phyloP scores from a whole-genome alignment of 2,329 filamentous ascomycete species.

The Pestalotiopsis sp. region DNA sequence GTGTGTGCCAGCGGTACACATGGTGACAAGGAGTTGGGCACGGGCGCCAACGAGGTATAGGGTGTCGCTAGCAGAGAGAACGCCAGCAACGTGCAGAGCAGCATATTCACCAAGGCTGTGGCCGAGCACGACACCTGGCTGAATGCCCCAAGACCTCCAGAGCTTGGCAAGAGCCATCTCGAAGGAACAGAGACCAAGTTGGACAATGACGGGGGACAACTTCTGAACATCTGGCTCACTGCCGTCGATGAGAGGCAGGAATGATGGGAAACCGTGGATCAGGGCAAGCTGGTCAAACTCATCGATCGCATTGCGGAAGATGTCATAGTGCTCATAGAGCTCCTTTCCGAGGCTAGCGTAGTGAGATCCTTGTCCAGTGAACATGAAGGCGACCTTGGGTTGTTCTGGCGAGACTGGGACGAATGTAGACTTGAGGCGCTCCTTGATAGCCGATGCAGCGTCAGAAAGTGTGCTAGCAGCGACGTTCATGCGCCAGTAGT shows the following conservation, averaged over 20 bases:
- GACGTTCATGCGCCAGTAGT: slow-evolving; percentile 58
- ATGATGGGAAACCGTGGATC: slow-evolving; percentile 58
- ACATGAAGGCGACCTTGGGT: slow-evolving; percentile 55
- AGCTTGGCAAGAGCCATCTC: slow-evolving; percentile 61
- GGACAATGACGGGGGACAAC: slow-evolving; percentile 53
- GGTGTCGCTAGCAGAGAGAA: slow-evolving; percentile 71
- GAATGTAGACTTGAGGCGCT: slow-evolving; percentile 45
- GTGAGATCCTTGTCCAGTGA: slow-evolving; percentile 60
- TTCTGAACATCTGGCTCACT: slow-evolving; percentile 45
- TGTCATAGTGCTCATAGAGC: slow-evolving; percentile 47
- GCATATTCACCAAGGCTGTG: slow-evolving; percentile 76
- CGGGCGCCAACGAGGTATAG: slow-evolving; percentile 72
- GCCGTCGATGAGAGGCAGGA: slow-evolving; percentile 55
- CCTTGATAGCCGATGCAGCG: slow-evolving; percentile 44
- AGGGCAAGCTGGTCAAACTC: slow-evolving; percentile 58
- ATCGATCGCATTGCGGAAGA: slow-evolving; percentile 56
- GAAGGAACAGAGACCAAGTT: slow-evolving; percentile 57
- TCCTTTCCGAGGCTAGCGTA: slow-evolving; percentile 55
- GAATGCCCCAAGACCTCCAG: slow-evolving; percentile 60
- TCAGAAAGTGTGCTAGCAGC: slow-evolving; percentile 44
- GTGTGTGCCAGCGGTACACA: slow-evolving; percentile 69
- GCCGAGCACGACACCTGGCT: slow-evolving; percentile 57
- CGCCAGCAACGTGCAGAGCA: slow-evolving; percentile 70
- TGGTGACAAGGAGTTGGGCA: slow-evolving; percentile 65
- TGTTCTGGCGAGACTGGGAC: slow-evolving; percentile 44